A percentile compares a stretch with the other conserved stretches of the same genome.
Conservation (phyloP, 208 protist species). For the Leishmania tarentolae region DNA sequence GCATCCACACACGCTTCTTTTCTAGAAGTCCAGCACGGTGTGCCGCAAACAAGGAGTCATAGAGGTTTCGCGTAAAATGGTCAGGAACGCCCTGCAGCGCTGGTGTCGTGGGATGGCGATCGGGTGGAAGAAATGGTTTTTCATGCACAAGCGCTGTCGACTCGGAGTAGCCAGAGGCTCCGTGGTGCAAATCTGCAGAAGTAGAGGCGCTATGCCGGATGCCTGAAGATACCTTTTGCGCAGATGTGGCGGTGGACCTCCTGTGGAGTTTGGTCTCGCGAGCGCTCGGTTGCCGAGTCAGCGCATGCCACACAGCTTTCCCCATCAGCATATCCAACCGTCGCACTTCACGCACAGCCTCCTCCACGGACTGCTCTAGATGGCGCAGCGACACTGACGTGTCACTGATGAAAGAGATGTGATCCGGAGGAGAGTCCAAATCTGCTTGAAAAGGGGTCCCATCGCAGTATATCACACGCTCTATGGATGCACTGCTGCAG, state of each 20-base stretch:
- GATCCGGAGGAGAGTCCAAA: not conserved
- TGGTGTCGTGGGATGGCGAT: slow-evolving; percentile 36
- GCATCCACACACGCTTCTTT: slow-evolving; percentile 25
- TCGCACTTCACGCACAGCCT: slow-evolving; percentile 43
- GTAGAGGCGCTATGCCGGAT: not conserved
- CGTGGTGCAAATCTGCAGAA: not conserved
- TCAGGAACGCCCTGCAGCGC: slow-evolving; percentile 18
- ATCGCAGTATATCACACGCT: slow-evolving; percentile 18
- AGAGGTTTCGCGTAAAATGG: slow-evolving; percentile 38
- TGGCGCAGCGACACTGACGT: slow-evolving; percentile 22
- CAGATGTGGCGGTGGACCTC: not conserved
- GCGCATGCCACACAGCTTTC: slow-evolving; percentile 62
- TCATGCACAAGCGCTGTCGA: slow-evolving; percentile 14
- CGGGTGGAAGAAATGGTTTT: slow-evolving; percentile 40
- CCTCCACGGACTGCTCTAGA: slow-evolving; percentile 35
- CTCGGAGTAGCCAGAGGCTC: not conserved
- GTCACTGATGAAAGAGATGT: not conserved
- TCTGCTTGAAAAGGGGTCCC: not conserved
- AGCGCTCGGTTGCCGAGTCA: slow-evolving; percentile 20
- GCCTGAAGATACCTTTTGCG: not conserved
- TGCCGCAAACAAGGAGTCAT: slow-evolving; percentile 25
- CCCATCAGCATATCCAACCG: slow-evolving; percentile 51
- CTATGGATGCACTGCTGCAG: slow-evolving; percentile 23
- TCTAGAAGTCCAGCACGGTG: slow-evolving; percentile 21
- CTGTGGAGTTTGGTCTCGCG: not conserved